Evolutionary conservation across 2,329 filamentous ascomycete genomes (phyloP), one percentile per base, ranked within the genome.

Genomic region (Raffaelea arxii): DNA sequence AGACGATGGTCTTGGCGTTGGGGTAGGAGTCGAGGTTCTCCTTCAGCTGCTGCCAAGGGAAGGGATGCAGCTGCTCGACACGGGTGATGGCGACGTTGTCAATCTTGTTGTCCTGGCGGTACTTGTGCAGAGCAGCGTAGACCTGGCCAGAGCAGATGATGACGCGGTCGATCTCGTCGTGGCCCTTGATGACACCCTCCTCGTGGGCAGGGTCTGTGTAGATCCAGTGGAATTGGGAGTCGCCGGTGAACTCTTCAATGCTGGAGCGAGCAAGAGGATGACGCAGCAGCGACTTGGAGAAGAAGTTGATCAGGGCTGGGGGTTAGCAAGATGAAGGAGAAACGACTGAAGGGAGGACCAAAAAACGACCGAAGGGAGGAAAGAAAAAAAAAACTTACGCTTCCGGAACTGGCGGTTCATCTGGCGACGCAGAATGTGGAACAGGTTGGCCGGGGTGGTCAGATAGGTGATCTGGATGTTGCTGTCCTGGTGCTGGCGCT

Each of bases 321-420:
- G 37, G 42, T 51, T 30, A 48, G 40, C 25, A 27, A 5, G 4
- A 18, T 19, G 12, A 21, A 11, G 4, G n/a, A 35, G 27, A 43
- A 25, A 23, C 27, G 2, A 36, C 6, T 42, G 32, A 19, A 35
- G 12, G 3, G 12, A 21, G 27, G 9, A 37, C 14, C 16, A 37
- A 37, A 9, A 37, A 18, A 37, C 16, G 43, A 21, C 16, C 21
- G 24, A 16, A 24, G 39, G 23, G 32, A 47, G 32, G 21, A 32
- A 43, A 3, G 3, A 16, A 18, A 25, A 37, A 22, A 37, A 44
- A 25, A 39, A 75, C 86, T 80, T 76, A 92, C 87, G 92, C 76
- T 98, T 98, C 71, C 92, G 82, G 85, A 98, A 98, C 65, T 98
- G 91, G 61, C 92, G 82, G 77, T 97, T 90, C 82, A 98, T 95